phyloP scores from a whole-genome alignment of 768 basidiomycete species.

The Boletus reticulatus region DNA sequence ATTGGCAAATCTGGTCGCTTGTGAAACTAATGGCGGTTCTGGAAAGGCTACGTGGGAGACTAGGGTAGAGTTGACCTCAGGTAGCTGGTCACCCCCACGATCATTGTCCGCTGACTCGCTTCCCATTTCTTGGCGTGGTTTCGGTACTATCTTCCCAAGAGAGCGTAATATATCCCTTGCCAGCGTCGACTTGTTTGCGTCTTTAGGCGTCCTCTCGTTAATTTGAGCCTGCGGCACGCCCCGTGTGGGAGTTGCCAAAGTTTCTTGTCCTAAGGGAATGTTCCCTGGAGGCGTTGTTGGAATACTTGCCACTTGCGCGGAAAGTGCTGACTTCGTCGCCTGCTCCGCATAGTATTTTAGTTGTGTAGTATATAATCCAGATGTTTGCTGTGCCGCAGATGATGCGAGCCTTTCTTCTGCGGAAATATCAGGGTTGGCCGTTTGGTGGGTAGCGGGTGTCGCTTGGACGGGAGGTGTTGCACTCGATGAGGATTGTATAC shows the following conservation, averaged over 20 bases:
- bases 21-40: not conserved
- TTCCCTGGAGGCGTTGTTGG: not conserved
- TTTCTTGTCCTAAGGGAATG: not conserved
- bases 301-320: slow-evolving; percentile 1
- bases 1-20: not conserved
- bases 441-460: not conserved
- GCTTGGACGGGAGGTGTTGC: not conserved
- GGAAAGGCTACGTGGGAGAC: not conserved
- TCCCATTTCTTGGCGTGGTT: slow-evolving; percentile 6
- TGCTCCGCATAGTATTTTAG: slow-evolving; percentile 23
- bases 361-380: slow-evolving; percentile 10
- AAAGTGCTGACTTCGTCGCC: slow-evolving; percentile 6
- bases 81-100: not conserved
- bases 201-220: slow-evolving; percentile 28
- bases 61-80: not conserved
- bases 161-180: slow-evolving; percentile 58
- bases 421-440: not conserved
- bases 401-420: not conserved
- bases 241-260: slow-evolving; percentile 7
- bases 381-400: not conserved
- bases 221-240: not conserved
- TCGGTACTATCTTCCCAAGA: slow-evolving; percentile 33
- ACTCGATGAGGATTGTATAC: not conserved
- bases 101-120: not conserved
- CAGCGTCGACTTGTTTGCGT: slow-evolving; percentile 50